These are phyloP conservation scores for Gentiana straminea DNA, from an alignment of 257 asterid genomes.

Conservation along the genomic window DNA sequence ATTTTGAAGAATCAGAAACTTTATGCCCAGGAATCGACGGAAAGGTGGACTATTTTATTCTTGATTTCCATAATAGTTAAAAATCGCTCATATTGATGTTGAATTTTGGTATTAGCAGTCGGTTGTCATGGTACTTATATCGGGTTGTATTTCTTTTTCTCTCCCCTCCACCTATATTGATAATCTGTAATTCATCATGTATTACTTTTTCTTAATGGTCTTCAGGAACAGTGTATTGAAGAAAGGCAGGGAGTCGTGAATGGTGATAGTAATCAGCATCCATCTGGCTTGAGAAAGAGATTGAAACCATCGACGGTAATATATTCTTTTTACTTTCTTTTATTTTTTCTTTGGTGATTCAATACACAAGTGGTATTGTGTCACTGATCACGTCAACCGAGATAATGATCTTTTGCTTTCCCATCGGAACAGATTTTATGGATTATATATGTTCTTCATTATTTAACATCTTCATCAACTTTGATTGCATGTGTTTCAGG, in stretches of 20 bases:
- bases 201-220: slow-evolving; percentile 6
- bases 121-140: too few relatives aligned
- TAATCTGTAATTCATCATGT: neutral
- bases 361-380: neutral
- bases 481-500: slow-evolving; percentile 23
- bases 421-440: neutral
- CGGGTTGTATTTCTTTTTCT: too few relatives aligned
- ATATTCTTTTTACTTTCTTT: slow-evolving; percentile 18
- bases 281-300: slow-evolving; percentile 15
- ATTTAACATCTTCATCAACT: too few relatives aligned
- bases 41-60: slow-evolving; percentile 27
- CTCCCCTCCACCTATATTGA: neutral
- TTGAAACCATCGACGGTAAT: slow-evolving; percentile 15
- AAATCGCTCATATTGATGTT: too few relatives aligned
- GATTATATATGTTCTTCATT: too few relatives aligned
- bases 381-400: neutral
- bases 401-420: neutral
- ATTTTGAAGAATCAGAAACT: slow-evolving; percentile 37
- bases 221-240: slow-evolving; percentile 25
- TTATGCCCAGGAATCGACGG: slow-evolving; percentile 20
- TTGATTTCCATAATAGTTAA: too few relatives aligned
- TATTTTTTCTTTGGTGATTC: neutral
- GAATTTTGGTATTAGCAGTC: too few relatives aligned
- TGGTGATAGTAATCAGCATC: slow-evolving; percentile 18
- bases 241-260: slow-evolving; percentile 19